Evolutionary conservation across 441 rosid genomes (phyloP).

Genomic region (Populus hybrid): DNA sequence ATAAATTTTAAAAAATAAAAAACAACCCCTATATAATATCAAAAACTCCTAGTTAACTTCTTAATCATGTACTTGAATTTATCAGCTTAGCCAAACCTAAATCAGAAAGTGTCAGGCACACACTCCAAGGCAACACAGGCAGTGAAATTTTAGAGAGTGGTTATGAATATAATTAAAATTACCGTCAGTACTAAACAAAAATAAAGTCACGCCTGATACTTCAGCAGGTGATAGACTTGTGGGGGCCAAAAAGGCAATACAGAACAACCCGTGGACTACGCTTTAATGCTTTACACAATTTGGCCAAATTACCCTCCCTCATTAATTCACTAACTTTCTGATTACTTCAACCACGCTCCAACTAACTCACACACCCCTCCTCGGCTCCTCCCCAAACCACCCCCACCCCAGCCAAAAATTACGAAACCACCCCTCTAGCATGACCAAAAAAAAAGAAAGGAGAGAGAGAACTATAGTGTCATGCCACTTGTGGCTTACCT

Average conservation of each 20-base stretch:
- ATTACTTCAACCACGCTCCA: slow-evolving; percentile 11
- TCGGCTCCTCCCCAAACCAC: slow-evolving; percentile 7
- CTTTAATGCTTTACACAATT: not conserved
- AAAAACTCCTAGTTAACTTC: not conserved
- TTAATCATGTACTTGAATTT: not conserved
- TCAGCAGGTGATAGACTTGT: not conserved
- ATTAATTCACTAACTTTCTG: not conserved
- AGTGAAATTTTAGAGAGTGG: not conserved
- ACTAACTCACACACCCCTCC: not conserved
- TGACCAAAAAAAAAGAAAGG: not conserved
- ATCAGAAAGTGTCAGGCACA: not conserved
- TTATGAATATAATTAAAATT: too few species aligned
- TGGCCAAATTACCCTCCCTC: not conserved
- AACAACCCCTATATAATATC: too few species aligned
- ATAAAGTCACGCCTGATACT: not conserved
- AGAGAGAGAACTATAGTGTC: not conserved
- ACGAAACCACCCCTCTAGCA: not conserved
- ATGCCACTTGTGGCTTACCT: slow-evolving; percentile 40
- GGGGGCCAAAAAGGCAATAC: slow-evolving; percentile 2
- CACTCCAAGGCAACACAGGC: not conserved
- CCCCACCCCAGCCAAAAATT: slow-evolving; percentile 1
- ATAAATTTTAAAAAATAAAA: too few species aligned
- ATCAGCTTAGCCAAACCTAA: not conserved
- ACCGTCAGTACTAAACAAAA: not conserved
- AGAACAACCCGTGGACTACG: not conserved